phyloP scores from a whole-genome alignment of 192 early-diverging fungal species.

The Coemansia nantahalensis region DNA sequence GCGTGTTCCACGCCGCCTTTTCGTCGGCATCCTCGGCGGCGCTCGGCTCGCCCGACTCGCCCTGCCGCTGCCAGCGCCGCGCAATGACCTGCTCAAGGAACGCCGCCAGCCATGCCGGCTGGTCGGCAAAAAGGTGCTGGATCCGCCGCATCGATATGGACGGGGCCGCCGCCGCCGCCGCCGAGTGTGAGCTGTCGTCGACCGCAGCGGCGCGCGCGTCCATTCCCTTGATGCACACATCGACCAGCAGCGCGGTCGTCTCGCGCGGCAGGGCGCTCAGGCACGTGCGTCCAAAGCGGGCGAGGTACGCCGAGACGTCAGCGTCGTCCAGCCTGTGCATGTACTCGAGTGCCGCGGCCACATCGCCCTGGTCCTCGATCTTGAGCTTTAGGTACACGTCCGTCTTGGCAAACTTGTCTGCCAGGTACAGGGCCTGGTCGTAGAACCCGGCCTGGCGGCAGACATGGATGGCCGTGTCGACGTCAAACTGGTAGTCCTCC shows the following conservation, averaged over 20 bases:
- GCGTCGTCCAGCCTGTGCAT: constrained; percentile 56
- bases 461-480: constrained; percentile 92
- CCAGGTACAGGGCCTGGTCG: constrained; percentile 89
- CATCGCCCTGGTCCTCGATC: constrained; percentile 84
- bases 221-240: constrained; percentile 46
- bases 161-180: not conserved
- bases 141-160: constrained; percentile 62
- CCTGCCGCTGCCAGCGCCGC: constrained; percentile 60
- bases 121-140: constrained; percentile 85
- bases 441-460: constrained; percentile 89
- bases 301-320: constrained; percentile 32
- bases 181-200: not conserved
- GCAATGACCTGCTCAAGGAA: constrained; percentile 88
- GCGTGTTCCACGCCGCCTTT: constrained; percentile 82
- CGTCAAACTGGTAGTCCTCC: constrained; percentile 81
- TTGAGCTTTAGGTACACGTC: constrained; percentile 86
- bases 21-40: constrained; percentile 57
- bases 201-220: constrained; percentile 15
- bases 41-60: constrained; percentile 15
- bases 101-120: constrained; percentile 69
- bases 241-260: constrained; percentile 44
- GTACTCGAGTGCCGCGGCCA: constrained; percentile 73
- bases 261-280: constrained; percentile 38
- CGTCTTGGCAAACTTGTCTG: constrained; percentile 77
- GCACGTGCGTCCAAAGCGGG: constrained; percentile 46